These are phyloP conservation scores for Ophiostoma sp. DNA, from an alignment of 2,329 filamentous ascomycete species.

Conservation along the genomic window DNA sequence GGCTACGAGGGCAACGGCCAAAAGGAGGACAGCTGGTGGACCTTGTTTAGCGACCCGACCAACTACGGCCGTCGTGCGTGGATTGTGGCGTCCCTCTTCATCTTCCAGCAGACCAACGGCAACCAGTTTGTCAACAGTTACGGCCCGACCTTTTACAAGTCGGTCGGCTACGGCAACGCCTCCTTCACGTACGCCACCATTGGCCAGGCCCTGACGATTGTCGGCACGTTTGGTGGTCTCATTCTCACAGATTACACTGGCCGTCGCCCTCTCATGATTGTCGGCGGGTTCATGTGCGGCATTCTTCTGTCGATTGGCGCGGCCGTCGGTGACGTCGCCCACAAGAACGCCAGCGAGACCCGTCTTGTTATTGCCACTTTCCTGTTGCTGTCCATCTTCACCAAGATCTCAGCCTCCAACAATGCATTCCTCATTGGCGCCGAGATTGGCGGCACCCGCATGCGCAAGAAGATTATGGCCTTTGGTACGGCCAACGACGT, in stretches of 20 bases:
- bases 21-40: constrained; percentile 19
- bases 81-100: constrained; percentile 24
- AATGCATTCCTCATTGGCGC: constrained; percentile 20
- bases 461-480: constrained; percentile 20
- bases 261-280: constrained; percentile 19
- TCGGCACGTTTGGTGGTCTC: constrained; percentile 12
- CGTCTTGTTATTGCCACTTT: constrained; percentile 1
- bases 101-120: constrained; percentile 26
- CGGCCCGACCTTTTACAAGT: constrained; percentile 24
- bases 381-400: constrained; percentile 14
- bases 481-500: constrained; percentile 20
- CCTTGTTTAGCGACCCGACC: constrained; percentile 17
- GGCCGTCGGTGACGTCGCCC: neutral
- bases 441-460: constrained; percentile 20
- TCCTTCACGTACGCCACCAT: constrained; percentile 24
- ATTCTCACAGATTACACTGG: constrained; percentile 17
- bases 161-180: constrained; percentile 14
- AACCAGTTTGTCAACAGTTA: constrained; percentile 26
- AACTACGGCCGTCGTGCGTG: constrained; percentile 24
- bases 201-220: constrained; percentile 19
- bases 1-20: neutral
- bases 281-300: constrained; percentile 20
- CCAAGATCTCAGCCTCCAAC: constrained; percentile 15
- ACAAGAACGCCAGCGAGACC: constrained; percentile 2
- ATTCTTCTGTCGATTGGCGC: constrained; percentile 18